These are phyloP conservation scores for Saitozyma podzolica DNA, from an alignment of 768 basidiomycete species.

Conservation along the genomic window DNA sequence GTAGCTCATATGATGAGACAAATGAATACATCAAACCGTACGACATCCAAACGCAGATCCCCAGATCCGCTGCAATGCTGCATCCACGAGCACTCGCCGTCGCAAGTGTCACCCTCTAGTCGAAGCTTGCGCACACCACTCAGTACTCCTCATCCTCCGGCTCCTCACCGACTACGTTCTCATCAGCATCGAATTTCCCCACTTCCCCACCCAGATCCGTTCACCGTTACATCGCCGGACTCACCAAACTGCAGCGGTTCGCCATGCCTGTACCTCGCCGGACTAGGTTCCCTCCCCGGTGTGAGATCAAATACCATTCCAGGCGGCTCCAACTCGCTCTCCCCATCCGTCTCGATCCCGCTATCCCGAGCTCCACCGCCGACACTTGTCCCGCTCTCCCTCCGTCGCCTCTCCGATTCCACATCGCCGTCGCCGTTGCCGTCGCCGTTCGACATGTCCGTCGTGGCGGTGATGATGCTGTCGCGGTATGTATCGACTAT, in stretches of 20 bases:
- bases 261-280: conserved; percentile 49
- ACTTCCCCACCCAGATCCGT: background rate
- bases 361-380: background rate
- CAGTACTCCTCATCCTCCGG: conserved; percentile 25
- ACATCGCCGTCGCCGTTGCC: conserved; percentile 1
- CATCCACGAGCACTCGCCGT: too few relatives aligned
- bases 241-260: conserved; percentile 48
- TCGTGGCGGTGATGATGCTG: conserved; percentile 3
- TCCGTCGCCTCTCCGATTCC: conserved; percentile 1
- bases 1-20: too few relatives aligned
- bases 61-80: too few relatives aligned
- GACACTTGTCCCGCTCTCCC: background rate
- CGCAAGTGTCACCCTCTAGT: too few relatives aligned
- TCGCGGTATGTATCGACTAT: conserved; percentile 26
- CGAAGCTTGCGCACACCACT: too few relatives aligned
- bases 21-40: too few relatives aligned
- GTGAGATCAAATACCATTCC: conserved; percentile 41
- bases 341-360: conserved; percentile 4
- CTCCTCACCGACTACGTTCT: conserved; percentile 34
- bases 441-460: background rate
- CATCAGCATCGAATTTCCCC: background rate
- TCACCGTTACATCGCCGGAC: conserved; percentile 10
- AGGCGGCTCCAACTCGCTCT: conserved; percentile 30
- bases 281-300: conserved; percentile 48
- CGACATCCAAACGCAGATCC: too few relatives aligned